Evolutionary conservation across 2,329 filamentous ascomycete genomes (phyloP).

Genomic region (Neofusicoccum umdonicola): DNA sequence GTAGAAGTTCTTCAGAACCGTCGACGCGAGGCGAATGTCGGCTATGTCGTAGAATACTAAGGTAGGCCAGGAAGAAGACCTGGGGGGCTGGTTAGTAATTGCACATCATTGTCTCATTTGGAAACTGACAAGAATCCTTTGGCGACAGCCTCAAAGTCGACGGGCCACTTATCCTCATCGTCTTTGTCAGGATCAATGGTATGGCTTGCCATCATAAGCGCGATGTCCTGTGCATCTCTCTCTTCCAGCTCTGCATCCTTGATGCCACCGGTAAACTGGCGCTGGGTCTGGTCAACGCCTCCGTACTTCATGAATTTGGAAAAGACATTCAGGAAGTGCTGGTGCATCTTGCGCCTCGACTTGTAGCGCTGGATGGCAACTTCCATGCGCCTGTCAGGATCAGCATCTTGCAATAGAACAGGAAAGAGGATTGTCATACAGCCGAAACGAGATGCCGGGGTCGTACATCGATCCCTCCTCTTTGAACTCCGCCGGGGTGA

Average conservation of each 20-base stretch:
- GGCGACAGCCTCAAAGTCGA: conserved; percentile 77
- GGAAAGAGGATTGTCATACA: conserved; percentile 40
- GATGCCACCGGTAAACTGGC: conserved; percentile 63
- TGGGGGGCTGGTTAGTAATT: conserved; percentile 37
- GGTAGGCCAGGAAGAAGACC: conserved; percentile 54
- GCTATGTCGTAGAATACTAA: conserved; percentile 53
- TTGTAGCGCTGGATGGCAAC: conserved; percentile 80
- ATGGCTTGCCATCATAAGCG: conserved; percentile 62
- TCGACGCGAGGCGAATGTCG: conserved; percentile 58
- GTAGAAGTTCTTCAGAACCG: conserved; percentile 79
- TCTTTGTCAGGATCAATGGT: conserved; percentile 52
- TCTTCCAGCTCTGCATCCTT: conserved; percentile 60
- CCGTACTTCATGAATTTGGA: conserved; percentile 79
- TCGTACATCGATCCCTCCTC: conserved; percentile 70
- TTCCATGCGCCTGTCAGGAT: conserved; percentile 62
- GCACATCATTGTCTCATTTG: neutral
- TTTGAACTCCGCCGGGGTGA: conserved; percentile 66
- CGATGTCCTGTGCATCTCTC: conserved; percentile 63
- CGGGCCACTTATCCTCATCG: conserved; percentile 60
- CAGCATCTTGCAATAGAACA: neutral
- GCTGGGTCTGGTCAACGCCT: conserved; percentile 65
- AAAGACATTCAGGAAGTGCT: conserved; percentile 64
- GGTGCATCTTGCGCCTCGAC: conserved; percentile 69
- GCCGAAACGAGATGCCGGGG: conserved; percentile 40
- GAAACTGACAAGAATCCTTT: conserved; percentile 72